phyloP scores from a whole-genome alignment of 2,329 filamentous ascomycete genomes.

The Trichophaea hybrida region DNA sequence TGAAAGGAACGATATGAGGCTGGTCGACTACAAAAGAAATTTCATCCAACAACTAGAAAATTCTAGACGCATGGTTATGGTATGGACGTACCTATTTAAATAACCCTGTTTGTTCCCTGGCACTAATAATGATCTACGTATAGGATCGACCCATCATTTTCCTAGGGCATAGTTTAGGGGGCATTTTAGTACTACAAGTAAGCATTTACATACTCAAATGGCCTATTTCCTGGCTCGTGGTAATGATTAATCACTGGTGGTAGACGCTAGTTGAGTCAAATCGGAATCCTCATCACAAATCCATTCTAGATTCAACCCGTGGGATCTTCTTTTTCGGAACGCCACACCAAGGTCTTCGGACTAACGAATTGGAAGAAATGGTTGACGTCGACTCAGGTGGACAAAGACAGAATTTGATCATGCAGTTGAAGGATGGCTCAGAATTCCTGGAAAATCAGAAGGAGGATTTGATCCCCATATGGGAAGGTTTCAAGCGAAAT shows the following conservation, averaged over 20 bases:
- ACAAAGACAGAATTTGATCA: neutral
- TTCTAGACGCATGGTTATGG: neutral
- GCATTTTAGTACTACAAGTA: conserved; percentile 5
- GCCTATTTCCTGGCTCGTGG: neutral
- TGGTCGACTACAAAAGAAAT: conserved; percentile 1
- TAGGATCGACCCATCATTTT: conserved; percentile 6
- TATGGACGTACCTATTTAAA: neutral
- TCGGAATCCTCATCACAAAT: neutral
- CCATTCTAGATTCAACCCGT: neutral
- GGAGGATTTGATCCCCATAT: neutral
- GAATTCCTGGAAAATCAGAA: neutral
- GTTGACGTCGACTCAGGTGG: neutral
- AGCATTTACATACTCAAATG: neutral
- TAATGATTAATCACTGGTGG: neutral
- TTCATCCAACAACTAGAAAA: no score
- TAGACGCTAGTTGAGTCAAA: neutral
- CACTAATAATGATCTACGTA: neutral
- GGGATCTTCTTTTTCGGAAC: conserved; percentile 7
- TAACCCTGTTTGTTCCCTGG: neutral
- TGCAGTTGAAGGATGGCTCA: conserved; percentile 1
- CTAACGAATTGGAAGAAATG: neutral
- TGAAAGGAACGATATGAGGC: neutral
- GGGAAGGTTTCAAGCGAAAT: neutral
- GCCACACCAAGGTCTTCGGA: conserved; percentile 1
- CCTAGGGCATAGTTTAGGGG: conserved; percentile 7